phyloP scores from a whole-genome alignment of 108 stramenopile genomes.

The Skeletonema tropicum region DNA sequence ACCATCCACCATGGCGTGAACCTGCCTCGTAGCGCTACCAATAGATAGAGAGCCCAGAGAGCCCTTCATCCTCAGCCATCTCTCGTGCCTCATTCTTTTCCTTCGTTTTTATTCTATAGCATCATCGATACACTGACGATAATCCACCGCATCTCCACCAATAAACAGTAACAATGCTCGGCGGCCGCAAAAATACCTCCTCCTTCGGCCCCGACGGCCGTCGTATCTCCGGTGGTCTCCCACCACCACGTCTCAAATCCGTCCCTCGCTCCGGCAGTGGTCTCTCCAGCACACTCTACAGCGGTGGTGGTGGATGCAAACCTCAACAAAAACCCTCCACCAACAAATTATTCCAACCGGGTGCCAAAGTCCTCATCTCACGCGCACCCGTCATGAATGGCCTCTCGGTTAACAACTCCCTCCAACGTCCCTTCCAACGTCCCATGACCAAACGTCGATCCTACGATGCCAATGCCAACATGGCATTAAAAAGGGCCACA shows the following conservation, averaged over 20 bases:
- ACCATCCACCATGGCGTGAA: too few relatives aligned
- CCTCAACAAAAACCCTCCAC: not conserved
- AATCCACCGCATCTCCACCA: not conserved
- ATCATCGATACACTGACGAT: not conserved
- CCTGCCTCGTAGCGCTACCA: too few relatives aligned
- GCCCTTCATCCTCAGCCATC: not conserved
- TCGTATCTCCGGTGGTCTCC: slow-evolving; percentile 27
- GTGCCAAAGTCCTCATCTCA: slow-evolving; percentile 47
- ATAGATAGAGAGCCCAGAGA: too few relatives aligned
- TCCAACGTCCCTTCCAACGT: slow-evolving; percentile 77
- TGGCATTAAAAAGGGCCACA: slow-evolving; percentile 52
- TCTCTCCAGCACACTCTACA: slow-evolving; percentile 12
- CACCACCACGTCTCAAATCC: slow-evolving; percentile 23
- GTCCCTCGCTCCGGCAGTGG: slow-evolving; percentile 33
- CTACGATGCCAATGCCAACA: slow-evolving; percentile 66
- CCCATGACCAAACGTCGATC: slow-evolving; percentile 81
- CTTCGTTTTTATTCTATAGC: not conserved
- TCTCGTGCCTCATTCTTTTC: not conserved
- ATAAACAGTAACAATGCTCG: slow-evolving; percentile 18
- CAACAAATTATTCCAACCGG: slow-evolving; percentile 54
- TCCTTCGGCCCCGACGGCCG: slow-evolving; percentile 63
- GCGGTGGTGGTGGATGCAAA: slow-evolving; percentile 3
- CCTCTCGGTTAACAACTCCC: slow-evolving; percentile 40
- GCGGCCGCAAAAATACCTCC: slow-evolving; percentile 38
- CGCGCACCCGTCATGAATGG: slow-evolving; percentile 72